Percentiles rank a stretch among this genome's conserved stretches.
phyloP scores from a whole-genome alignment of 225 moss, liverwort and hornwort species.

The Antitrichia curtipendula region DNA sequence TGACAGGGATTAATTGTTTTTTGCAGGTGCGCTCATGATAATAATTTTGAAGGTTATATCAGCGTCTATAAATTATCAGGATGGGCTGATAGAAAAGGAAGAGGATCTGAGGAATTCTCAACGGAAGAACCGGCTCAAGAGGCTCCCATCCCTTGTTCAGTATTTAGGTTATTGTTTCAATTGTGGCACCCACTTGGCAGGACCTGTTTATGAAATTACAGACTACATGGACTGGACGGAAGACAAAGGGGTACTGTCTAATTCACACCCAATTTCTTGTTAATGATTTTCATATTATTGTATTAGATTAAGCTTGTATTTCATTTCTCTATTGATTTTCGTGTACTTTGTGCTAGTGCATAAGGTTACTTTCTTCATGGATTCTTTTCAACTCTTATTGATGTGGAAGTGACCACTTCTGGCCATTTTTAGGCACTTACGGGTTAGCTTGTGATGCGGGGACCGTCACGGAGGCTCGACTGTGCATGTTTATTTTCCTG shows the following conservation, averaged over 20 bases:
- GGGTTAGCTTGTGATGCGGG: not conserved
- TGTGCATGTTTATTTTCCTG: not conserved
- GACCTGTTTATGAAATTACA: constrained; percentile 72
- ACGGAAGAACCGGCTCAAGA: constrained; percentile 39
- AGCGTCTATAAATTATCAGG: constrained; percentile 76
- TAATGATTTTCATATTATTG: not conserved
- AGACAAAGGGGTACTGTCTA: constrained; percentile 44
- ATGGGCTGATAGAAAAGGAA: constrained; percentile 40
- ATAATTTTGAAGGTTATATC: constrained; percentile 76
- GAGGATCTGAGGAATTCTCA: constrained; percentile 51
- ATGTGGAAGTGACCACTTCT: not conserved
- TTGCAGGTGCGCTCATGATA: constrained; percentile 87
- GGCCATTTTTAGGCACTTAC: not conserved
- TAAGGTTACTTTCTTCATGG: not conserved
- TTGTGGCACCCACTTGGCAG: constrained; percentile 91
- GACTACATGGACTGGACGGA: constrained; percentile 81
- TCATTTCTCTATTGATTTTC: not conserved
- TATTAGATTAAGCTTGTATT: not conserved
- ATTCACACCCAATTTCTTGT: not conserved
- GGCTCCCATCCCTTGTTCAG: constrained; percentile 45
- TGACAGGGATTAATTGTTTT: not conserved
- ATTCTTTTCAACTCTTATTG: not conserved
- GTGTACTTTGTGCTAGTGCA: not conserved
- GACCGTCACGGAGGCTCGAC: not conserved
- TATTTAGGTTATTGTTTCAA: constrained; percentile 80